These are phyloP conservation scores for Wickerhamiella azyma DNA, from an alignment of 805 yeast species.

Conservation along the genomic window DNA sequence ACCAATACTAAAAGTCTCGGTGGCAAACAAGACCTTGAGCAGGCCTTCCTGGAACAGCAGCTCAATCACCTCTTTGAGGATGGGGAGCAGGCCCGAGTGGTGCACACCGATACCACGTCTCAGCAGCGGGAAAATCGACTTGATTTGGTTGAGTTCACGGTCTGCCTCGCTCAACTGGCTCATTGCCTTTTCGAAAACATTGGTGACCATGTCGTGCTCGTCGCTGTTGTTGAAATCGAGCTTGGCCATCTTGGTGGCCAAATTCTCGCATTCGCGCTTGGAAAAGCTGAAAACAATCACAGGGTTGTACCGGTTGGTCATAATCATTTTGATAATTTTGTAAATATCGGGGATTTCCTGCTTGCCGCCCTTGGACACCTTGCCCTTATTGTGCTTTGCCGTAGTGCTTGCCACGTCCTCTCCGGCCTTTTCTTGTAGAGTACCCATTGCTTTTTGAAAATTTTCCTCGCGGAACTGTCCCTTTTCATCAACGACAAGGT, in stretches of 20 bases:
- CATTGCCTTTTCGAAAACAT: slow-evolving; percentile 84
- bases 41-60: slow-evolving; percentile 94
- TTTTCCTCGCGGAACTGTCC: slow-evolving; percentile 93
- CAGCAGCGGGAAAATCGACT: slow-evolving; percentile 74
- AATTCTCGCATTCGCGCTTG: slow-evolving; percentile 88
- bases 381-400: slow-evolving; percentile 59
- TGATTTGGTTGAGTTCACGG: slow-evolving; percentile 85
- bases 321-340: slow-evolving; percentile 94
- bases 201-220: slow-evolving; percentile 80
- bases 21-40: slow-evolving; percentile 86
- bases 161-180: slow-evolving; percentile 79
- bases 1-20: slow-evolving; percentile 97
- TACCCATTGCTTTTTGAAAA: slow-evolving; percentile 96
- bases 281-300: slow-evolving; percentile 97
- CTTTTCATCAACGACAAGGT: slow-evolving; percentile 93
- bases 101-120: slow-evolving; percentile 97
- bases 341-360: slow-evolving; percentile 85
- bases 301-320: slow-evolving; percentile 92
- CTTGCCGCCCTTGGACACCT: slow-evolving; percentile 76
- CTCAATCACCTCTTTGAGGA: slow-evolving; percentile 87
- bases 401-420: slow-evolving; percentile 60
- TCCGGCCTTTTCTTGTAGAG: slow-evolving; percentile 67
- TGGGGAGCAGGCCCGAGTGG: slow-evolving; percentile 91
- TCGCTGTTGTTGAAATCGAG: slow-evolving; percentile 88
- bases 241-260: slow-evolving; percentile 91